Evolutionary conservation across 805 yeast species (phyloP), one percentile per base, ranked within the genome.

Genomic region (Kockiozyma suomiensis): DNA sequence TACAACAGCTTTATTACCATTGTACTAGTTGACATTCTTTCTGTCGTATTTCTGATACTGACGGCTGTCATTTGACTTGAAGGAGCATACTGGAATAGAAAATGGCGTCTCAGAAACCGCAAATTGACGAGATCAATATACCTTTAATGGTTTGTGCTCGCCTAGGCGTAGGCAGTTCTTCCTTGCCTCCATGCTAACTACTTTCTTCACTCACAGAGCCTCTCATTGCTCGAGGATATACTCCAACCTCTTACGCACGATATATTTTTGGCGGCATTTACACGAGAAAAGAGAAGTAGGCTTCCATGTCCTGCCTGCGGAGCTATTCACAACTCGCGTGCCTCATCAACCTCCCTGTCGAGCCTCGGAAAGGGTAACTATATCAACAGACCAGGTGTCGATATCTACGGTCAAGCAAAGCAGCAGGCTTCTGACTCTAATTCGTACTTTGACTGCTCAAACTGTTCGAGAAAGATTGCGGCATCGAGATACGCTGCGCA

Each of bases 401-500:
- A 79, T 72, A 68, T 80, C 49, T 67, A 81, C 56, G 73, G 80
- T 38, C 67, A 75, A 59, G 77, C 75, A 17, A 75, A 70, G 52
- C 73, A 68, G 30, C 79, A 80, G 49, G 90, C 85, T 47, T 71
- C 80, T 17, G 73, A 80, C 54, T 47, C 64, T 35, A 32, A 42
- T 5, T 46, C 59, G 8, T 90, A 91, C 72, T 89, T 90, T 68
- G 82, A 78, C 57, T 93, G 99, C 74, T 79, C 81, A 3, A 87
- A 88, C 66, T 93, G 99, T 73, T 85, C 83, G 19, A 79, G 99
- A 58, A 90, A 86, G 69, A 87, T 93, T 6, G 93, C 97, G 0
- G 97, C 96, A 0, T 87, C 89, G 40, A 78, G 99, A 59, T 92
- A 90, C 78, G 97, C 98, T 1, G 91, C 89, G 43, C 99, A 93